Evolutionary conservation across 345 rosid genomes (phyloP).

Genomic region (Sisymbrium irio): DNA sequence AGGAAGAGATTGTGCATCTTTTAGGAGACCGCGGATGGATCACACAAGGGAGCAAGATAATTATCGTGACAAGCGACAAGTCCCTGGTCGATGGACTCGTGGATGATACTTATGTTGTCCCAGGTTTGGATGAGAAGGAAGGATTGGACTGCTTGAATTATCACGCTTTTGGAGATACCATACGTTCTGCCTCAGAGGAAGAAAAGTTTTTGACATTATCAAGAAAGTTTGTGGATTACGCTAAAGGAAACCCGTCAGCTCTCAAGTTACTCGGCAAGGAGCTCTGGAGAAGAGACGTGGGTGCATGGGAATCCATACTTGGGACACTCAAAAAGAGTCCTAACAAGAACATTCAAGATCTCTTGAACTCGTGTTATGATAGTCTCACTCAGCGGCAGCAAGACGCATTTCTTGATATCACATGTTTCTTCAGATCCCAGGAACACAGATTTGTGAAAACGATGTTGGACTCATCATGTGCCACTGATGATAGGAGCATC

Average conservation of each 20-base stretch:
- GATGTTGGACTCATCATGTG: too few relatives aligned
- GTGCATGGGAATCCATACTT: constrained; percentile 18
- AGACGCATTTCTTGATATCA: constrained; percentile 38
- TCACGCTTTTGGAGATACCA: constrained; percentile 14
- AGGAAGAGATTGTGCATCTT: neutral
- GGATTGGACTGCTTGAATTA: constrained; percentile 12
- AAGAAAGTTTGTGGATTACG: constrained; percentile 15
- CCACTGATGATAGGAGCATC: too few relatives aligned
- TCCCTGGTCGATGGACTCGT: constrained; percentile 3
- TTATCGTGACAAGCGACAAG: constrained; percentile 7
- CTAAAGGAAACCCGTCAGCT: constrained; percentile 35
- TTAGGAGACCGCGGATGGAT: constrained; percentile 1
- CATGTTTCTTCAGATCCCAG: constrained; percentile 30
- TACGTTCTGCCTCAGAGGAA: neutral
- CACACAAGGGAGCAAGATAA: neutral
- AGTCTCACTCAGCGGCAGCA: constrained; percentile 16
- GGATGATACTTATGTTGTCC: constrained; percentile 10
- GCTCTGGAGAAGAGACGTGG: neutral
- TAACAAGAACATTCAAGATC: neutral
- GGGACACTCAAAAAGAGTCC: neutral
- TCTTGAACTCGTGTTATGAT: constrained; percentile 9
- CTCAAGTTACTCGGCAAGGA: constrained; percentile 29
- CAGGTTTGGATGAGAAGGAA: constrained; percentile 4
- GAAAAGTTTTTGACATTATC: neutral
- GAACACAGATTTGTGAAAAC: neutral